These are phyloP conservation scores for Aspergillus puulaauensis DNA, from an alignment of 2,329 filamentous ascomycete genomes.

Conservation along the genomic window DNA sequence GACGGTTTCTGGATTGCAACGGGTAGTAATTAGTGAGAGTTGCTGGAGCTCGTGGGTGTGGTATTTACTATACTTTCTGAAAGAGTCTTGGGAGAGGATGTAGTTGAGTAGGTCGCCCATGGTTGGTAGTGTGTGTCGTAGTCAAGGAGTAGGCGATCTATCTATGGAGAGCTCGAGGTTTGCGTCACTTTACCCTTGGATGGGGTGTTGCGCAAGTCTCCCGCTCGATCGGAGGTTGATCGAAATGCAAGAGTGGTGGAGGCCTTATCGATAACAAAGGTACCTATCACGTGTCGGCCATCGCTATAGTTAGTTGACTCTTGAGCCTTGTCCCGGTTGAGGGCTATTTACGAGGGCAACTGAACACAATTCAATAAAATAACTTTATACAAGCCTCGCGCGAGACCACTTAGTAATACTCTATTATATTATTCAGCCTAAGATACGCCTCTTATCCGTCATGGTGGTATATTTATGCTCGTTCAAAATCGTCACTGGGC, in stretches of 20 bases:
- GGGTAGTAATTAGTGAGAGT: background rate
- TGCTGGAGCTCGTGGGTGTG: background rate
- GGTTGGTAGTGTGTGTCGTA: background rate
- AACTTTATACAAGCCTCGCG: background rate
- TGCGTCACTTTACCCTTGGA: background rate
- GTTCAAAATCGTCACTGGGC: slow-evolving; percentile 50
- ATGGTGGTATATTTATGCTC: slow-evolving; percentile 28
- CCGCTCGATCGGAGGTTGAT: background rate
- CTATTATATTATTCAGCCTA: slow-evolving; percentile 23
- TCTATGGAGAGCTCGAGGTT: background rate
- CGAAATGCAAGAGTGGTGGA: background rate
- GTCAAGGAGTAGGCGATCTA: background rate
- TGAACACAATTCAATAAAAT: too few relatives aligned
- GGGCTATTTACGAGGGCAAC: too few relatives aligned
- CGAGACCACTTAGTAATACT: slow-evolving; percentile 12
- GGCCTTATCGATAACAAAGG: slow-evolving; percentile 7
- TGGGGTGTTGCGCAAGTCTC: background rate
- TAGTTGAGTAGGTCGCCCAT: slow-evolving; percentile 66
- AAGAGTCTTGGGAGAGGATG: slow-evolving; percentile 60
- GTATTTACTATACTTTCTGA: slow-evolving; percentile 52
- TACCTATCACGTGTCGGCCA: background rate
- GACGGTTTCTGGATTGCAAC: slow-evolving; percentile 59
- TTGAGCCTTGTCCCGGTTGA: too few relatives aligned
- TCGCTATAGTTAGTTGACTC: too few relatives aligned
- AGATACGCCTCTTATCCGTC: slow-evolving; percentile 15